Evolutionary conservation across 768 basidiomycete genomes (phyloP).

Genomic region (Pilatotrama ljubarskyi): DNA sequence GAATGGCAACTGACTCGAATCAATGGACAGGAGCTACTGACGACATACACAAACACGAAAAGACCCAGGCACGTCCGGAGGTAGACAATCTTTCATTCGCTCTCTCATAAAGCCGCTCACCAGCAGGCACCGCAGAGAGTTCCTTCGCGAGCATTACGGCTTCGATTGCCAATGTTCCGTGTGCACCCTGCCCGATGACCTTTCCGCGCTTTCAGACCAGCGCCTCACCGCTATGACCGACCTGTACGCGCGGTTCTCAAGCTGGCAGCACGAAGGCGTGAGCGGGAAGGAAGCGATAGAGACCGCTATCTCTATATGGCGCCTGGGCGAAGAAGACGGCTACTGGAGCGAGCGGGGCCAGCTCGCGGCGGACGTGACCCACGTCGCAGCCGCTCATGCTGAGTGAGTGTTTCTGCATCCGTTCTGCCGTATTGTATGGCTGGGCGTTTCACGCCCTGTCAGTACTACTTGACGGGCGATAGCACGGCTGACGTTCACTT

Average conservation of each 20-base stretch:
- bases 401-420: conserved; percentile 46
- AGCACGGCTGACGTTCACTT: neutral
- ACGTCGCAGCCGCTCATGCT: conserved; percentile 60
- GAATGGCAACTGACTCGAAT: conserved; percentile 1
- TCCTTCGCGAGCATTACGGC: conserved; percentile 50
- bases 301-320: conserved; percentile 53
- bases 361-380: conserved; percentile 60
- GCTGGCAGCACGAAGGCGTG: conserved; percentile 50
- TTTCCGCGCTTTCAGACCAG: conserved; percentile 52
- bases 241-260: conserved; percentile 45
- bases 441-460: neutral
- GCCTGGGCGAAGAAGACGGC: conserved; percentile 58
- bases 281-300: conserved; percentile 51
- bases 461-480: neutral
- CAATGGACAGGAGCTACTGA: conserved; percentile 55
- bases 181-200: conserved; percentile 52
- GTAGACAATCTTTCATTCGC: conserved; percentile 32
- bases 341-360: conserved; percentile 67
- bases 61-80: conserved; percentile 52
- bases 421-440: neutral
- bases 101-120: neutral
- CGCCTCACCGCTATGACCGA: conserved; percentile 48
- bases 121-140: conserved; percentile 39
- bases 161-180: conserved; percentile 60
- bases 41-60: conserved; percentile 61